Evolutionary conservation across 2,329 filamentous ascomycete species (phyloP).

Genomic region (Colletotrichum plurivorum): DNA sequence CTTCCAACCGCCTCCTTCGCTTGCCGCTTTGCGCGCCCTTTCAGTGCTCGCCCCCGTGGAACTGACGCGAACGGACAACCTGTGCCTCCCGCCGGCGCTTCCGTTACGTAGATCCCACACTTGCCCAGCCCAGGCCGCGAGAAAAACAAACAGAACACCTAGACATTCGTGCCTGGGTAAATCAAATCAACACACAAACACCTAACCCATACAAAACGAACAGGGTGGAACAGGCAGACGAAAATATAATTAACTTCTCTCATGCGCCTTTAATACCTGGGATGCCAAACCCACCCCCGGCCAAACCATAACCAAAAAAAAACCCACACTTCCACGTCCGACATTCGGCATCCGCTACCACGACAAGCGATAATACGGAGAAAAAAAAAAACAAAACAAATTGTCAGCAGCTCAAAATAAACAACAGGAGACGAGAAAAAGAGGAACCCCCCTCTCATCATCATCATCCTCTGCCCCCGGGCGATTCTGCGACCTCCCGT

Average conservation of each 20-base stretch:
- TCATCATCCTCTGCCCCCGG: neutral
- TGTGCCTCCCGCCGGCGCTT: neutral
- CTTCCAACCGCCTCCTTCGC: conserved; percentile 14
- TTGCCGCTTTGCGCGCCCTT: neutral
- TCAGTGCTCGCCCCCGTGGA: neutral
- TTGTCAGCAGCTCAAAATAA: too few species aligned
- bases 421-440: neutral
- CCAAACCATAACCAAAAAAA: neutral
- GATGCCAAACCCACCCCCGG: neutral
- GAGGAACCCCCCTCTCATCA: too few species aligned
- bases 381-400: conserved; percentile 17
- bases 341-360: conserved; percentile 14
- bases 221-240: too few species aligned
- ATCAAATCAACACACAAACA: too few species aligned
- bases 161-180: too few species aligned
- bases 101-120: neutral
- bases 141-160: neutral
- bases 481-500: neutral
- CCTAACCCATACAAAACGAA: too few species aligned
- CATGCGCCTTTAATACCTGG: conserved; percentile 1
- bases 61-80: conserved; percentile 20
- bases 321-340: conserved; percentile 13
- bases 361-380: neutral
- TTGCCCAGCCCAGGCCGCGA: neutral
- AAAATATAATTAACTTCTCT: conserved; percentile 21